Conservation (phyloP, 192 early-diverging fungal genomes). For the Pilobolus umbonatus region DNA sequence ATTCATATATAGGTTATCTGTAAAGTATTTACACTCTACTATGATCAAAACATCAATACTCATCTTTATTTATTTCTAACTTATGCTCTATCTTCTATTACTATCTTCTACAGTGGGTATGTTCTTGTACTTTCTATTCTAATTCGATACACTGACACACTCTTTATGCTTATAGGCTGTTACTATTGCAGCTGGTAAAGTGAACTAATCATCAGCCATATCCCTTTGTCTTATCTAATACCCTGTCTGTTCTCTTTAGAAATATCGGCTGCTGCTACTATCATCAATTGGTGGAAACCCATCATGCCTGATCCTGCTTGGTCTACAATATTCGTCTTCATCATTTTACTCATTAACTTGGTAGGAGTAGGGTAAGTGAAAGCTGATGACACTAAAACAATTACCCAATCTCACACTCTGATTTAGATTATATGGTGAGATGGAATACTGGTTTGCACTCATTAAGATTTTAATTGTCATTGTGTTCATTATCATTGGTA, state of each 20-base stretch:
- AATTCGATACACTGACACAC: background rate
- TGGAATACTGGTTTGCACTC: slow-evolving; percentile 75
- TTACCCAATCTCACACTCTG: background rate
- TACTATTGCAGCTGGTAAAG: slow-evolving; percentile 32
- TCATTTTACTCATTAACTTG: slow-evolving; percentile 60
- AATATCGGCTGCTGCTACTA: slow-evolving; percentile 75
- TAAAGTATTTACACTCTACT: background rate
- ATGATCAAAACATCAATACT: background rate
- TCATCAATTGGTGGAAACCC: slow-evolving; percentile 66
- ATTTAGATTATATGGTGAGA: slow-evolving; percentile 74
- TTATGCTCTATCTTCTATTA: background rate
- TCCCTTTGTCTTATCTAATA: background rate
- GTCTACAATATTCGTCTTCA: slow-evolving; percentile 44
- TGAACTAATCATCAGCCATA: no score
- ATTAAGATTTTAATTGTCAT: slow-evolving; percentile 75
- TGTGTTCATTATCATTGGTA: slow-evolving; percentile 70
- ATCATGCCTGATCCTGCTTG: slow-evolving; percentile 36
- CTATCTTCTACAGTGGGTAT: background rate
- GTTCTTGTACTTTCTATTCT: background rate
- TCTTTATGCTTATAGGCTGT: slow-evolving; percentile 20
- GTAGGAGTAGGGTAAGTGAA: slow-evolving; percentile 64
- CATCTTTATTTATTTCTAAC: no score
- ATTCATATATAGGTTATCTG: background rate
- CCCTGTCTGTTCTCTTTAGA: slow-evolving; percentile 59
- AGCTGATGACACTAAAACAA: slow-evolving; percentile 30